phyloP scores from a whole-genome alignment of 129 eudicot genomes.

The Tanacetum coccineum region DNA sequence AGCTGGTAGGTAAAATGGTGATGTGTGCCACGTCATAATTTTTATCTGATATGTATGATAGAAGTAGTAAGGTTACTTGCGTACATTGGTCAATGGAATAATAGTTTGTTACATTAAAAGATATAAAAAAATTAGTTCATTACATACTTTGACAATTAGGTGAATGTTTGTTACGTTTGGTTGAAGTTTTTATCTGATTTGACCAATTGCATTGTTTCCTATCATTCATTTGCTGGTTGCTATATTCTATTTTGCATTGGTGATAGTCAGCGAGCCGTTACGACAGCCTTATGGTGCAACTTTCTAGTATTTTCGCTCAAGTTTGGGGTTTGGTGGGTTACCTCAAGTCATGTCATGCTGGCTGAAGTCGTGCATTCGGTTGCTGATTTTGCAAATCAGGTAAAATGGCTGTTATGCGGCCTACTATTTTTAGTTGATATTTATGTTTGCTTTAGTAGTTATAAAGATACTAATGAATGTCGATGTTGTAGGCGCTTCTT shows the following conservation, averaged over 20 bases:
- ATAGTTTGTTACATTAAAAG: no score
- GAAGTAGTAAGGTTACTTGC: no score
- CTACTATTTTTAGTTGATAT: not conserved
- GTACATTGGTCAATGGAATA: no score
- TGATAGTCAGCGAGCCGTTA: conserved; percentile 92
- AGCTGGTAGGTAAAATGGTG: no score
- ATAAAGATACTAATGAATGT: conserved; percentile 14
- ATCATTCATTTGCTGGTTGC: not conserved
- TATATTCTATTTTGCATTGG: not conserved
- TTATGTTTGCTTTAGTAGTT: not conserved
- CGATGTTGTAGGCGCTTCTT: conserved; percentile 76
- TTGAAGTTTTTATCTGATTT: no score
- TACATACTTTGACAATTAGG: no score
- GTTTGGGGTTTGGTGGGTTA: conserved; percentile 88
- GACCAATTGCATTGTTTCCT: not conserved
- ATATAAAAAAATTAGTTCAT: no score
- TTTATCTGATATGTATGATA: no score
- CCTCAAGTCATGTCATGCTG: conserved; percentile 93
- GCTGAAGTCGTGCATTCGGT: conserved; percentile 96
- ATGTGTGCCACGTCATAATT: no score
- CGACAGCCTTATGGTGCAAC: conserved; percentile 95
- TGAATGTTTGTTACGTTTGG: no score
- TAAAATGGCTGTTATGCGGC: not conserved
- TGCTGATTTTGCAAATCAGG: conserved; percentile 99
- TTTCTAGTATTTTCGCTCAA: conserved; percentile 93